Evolutionary conservation across 139 green algal genomes (phyloP).

Genomic region (Chlorella sp.): DNA sequence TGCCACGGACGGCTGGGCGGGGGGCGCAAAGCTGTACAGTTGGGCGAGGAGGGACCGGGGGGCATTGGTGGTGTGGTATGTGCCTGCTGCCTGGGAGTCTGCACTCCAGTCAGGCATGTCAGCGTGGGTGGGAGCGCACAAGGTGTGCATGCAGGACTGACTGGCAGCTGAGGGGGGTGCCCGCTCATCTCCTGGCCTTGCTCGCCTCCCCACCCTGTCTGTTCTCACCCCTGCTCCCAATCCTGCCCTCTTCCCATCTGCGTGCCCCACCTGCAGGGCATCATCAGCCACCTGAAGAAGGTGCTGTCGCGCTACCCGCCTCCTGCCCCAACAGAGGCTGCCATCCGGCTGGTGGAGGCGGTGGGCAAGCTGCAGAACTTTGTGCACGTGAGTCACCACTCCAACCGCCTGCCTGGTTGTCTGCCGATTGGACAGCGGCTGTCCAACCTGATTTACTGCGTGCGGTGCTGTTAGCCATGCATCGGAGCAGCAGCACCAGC

Average conservation of each 20-base stretch:
- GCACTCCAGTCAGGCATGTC: neutral
- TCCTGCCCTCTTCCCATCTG: neutral
- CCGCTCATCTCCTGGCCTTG: neutral
- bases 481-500: neutral
- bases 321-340: constrained; percentile 48
- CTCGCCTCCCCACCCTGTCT: neutral
- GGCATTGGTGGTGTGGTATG: too few species aligned
- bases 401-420: too few species aligned
- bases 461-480: neutral
- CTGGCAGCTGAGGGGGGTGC: too few species aligned
- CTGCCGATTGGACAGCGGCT: too few species aligned
- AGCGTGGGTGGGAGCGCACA: neutral
- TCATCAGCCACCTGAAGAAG: constrained; percentile 45
- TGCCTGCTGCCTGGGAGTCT: neutral
- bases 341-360: constrained; percentile 61
- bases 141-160: neutral
- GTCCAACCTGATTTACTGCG: too few species aligned
- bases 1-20: too few species aligned
- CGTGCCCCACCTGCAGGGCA: constrained; percentile 22
- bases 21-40: too few species aligned
- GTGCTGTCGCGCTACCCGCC: constrained; percentile 54
- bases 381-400: constrained; percentile 15
- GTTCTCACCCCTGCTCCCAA: neutral
- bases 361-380: constrained; percentile 55
- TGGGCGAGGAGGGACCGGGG: neutral